Conservation (phyloP, 441 rosid species). For the Erysimum cheiri region DNA sequence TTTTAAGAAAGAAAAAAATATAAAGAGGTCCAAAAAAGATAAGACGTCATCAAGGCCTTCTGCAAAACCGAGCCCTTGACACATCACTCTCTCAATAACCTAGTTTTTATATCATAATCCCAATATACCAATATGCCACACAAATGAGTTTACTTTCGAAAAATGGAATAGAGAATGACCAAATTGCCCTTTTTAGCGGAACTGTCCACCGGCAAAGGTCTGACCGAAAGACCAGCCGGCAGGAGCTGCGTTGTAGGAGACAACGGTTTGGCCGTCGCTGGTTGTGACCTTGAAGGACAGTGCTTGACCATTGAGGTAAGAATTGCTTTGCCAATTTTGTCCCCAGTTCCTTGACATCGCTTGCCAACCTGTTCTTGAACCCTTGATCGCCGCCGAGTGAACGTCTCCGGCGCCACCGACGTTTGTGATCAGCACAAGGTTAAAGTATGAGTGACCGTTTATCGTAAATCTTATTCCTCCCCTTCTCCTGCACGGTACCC, state of each 20-base stretch:
- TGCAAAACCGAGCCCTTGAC: slow-evolving; percentile 40
- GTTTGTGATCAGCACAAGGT: slow-evolving; percentile 58
- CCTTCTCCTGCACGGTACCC: slow-evolving; percentile 60
- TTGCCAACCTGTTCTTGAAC: slow-evolving; percentile 60
- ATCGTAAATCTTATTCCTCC: slow-evolving; percentile 64
- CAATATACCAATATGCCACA: slow-evolving; percentile 30
- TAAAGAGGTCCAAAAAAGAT: slow-evolving; percentile 24
- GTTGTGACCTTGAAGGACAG: slow-evolving; percentile 63
- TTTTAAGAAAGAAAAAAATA: slow-evolving; percentile 22
- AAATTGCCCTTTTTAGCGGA: slow-evolving; percentile 29
- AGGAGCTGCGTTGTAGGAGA: slow-evolving; percentile 51
- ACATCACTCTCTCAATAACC: slow-evolving; percentile 27
- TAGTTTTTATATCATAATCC: neutral
- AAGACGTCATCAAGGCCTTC: slow-evolving; percentile 38
- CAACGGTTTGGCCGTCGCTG: slow-evolving; percentile 55
- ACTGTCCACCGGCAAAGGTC: slow-evolving; percentile 60
- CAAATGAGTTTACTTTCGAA: slow-evolving; percentile 10
- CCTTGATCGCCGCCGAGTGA: slow-evolving; percentile 53
- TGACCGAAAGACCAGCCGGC: slow-evolving; percentile 57
- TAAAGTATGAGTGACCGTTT: slow-evolving; percentile 62
- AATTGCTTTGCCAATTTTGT: slow-evolving; percentile 67
- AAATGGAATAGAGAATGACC: slow-evolving; percentile 1
- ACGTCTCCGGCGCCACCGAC: slow-evolving; percentile 65
- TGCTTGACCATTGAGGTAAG: slow-evolving; percentile 55
- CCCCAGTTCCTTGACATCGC: slow-evolving; percentile 68